phyloP scores from a whole-genome alignment of 352 stramenopile genomes.

The Pythium chondricola region DNA sequence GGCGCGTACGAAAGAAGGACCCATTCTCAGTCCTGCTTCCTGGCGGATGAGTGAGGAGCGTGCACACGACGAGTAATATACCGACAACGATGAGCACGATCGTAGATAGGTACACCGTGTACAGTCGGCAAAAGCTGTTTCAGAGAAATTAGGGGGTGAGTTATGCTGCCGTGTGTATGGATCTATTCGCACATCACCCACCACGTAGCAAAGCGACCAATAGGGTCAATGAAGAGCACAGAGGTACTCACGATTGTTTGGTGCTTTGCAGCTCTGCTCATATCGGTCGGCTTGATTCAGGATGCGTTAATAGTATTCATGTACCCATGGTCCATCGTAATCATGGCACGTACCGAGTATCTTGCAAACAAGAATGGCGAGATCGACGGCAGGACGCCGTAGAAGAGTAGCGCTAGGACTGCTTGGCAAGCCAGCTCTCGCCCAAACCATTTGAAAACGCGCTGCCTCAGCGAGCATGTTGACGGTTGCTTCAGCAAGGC shows the following conservation, averaged over 20 bases:
- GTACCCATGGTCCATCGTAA: too few relatives aligned
- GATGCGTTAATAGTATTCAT: too few relatives aligned
- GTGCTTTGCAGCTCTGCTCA: conserved; percentile 25
- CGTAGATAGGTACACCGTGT: conserved; percentile 39
- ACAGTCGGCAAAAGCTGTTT: conserved; percentile 36
- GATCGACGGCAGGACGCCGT: conserved; percentile 52
- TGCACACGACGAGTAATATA: conserved; percentile 42
- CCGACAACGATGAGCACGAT: conserved; percentile 28
- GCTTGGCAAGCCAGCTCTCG: conserved; percentile 45
- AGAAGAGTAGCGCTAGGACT: conserved; percentile 49
- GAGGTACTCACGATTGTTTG: conserved; percentile 45
- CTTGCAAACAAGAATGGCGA: conserved; percentile 66
- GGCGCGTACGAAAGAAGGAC: conserved; percentile 52
- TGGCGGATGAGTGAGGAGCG: conserved; percentile 31
- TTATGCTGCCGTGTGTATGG: background rate
- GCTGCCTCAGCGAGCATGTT: conserved; percentile 16
- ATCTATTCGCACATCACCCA: conserved; percentile 6
- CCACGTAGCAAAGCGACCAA: conserved; percentile 34
- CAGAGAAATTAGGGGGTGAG: background rate
- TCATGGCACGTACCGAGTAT: conserved; percentile 38
- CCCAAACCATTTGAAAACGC: conserved; percentile 26
- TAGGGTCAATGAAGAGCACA: conserved; percentile 45
- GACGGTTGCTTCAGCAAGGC: conserved; percentile 1
- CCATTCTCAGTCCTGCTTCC: conserved; percentile 24
- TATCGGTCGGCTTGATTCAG: conserved; percentile 15